Percentiles rank a stretch among this genome's conserved stretches.
phyloP scores from a whole-genome alignment of 225 moss, liverwort and hornwort genomes.

The Climacium dendroides region DNA sequence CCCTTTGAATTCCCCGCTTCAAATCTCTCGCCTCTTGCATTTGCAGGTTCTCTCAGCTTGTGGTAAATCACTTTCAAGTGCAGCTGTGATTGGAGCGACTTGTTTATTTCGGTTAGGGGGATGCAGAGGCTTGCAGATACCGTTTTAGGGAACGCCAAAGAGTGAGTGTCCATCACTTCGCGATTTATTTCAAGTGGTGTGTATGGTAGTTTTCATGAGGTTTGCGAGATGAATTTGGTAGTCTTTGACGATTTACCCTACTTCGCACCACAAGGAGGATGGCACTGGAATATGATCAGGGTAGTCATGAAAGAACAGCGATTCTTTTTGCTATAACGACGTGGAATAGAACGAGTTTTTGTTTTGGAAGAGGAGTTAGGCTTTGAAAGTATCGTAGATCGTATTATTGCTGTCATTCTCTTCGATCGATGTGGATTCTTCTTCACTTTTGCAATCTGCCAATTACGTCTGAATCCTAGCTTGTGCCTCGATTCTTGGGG shows the following conservation, averaged over 20 bases:
- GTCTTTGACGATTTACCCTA: neutral
- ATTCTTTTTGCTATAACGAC: neutral
- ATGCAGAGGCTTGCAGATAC: constrained; percentile 39
- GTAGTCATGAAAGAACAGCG: neutral
- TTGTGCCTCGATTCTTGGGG: neutral
- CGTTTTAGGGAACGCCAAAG: constrained; percentile 41
- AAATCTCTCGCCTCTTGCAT: neutral
- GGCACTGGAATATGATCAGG: neutral
- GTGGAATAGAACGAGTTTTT: neutral
- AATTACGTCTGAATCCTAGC: neutral
- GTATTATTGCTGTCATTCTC: neutral
- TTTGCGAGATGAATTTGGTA: neutral
- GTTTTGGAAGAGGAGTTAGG: neutral
- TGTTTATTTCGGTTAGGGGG: neutral
- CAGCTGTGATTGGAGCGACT: neutral
- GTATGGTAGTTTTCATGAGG: neutral
- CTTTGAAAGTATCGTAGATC: neutral
- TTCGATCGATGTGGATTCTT: neutral
- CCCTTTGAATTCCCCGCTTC: neutral
- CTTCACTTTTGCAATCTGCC: neutral
- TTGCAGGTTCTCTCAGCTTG: neutral
- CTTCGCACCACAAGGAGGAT: neutral
- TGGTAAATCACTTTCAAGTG: neutral
- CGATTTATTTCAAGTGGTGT: neutral
- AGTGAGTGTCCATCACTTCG: constrained; percentile 5